A percentile compares a stretch with the other conserved stretches of the same genome.
Conservation (phyloP, 768 basidiomycete genomes). For the Tricholoma flavovirens region DNA sequence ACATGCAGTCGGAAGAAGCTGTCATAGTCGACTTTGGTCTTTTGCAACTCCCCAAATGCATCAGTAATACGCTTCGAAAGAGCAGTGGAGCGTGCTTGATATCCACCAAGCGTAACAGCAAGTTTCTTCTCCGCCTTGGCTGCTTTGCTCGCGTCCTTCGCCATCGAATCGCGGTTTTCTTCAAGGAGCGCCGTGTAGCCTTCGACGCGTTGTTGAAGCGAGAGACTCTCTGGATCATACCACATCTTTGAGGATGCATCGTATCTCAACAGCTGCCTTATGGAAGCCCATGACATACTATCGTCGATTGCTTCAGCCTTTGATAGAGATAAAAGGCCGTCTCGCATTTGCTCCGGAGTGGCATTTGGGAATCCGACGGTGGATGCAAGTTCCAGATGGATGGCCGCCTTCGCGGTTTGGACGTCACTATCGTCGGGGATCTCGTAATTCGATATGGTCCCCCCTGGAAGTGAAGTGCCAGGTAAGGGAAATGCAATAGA, state of each 20-base stretch:
- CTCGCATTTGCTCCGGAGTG: conserved; percentile 68
- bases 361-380: conserved; percentile 84
- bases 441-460: conserved; percentile 60
- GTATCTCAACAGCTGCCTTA: conserved; percentile 59
- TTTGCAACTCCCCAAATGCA: conserved; percentile 67
- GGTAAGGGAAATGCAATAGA: conserved; percentile 83
- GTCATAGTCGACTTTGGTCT: conserved; percentile 63
- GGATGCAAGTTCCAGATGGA: conserved; percentile 77
- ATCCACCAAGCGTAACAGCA: conserved; percentile 82
- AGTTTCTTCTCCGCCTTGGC: conserved; percentile 90
- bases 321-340: conserved; percentile 62
- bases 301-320: conserved; percentile 59
- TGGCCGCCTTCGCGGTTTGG: conserved; percentile 56
- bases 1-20: conserved; percentile 70
- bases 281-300: conserved; percentile 63
- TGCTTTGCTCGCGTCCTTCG: conserved; percentile 74
- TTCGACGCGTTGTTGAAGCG: conserved; percentile 50
- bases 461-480: conserved; percentile 75
- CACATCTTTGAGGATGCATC: conserved; percentile 52
- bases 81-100: conserved; percentile 67
- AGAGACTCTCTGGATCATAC: conserved; percentile 61
- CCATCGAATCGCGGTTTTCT: conserved; percentile 63
- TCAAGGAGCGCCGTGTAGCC: conserved; percentile 62
- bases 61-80: conserved; percentile 58
- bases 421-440: conserved; percentile 77